phyloP scores from a whole-genome alignment of 192 early-diverging fungal genomes.

The Linnemannia elongata region DNA sequence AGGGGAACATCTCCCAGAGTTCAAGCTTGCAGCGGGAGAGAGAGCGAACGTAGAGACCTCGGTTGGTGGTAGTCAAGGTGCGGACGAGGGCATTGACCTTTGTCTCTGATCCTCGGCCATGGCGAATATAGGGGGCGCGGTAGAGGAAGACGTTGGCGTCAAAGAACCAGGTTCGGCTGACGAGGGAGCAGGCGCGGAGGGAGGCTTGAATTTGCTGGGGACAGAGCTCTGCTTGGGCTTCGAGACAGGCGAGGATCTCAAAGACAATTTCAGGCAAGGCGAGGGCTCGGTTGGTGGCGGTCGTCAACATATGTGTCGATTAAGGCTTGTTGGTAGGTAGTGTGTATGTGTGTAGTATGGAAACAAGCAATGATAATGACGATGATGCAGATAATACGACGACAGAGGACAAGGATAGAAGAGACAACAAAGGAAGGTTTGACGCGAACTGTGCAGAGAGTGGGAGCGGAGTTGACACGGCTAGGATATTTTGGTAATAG shows the following conservation, averaged over 20 bases:
- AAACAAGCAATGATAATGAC: not conserved
- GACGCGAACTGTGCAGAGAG: conserved; percentile 8
- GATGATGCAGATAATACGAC: not conserved
- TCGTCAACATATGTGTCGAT: conserved; percentile 26
- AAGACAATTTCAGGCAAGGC: conserved; percentile 54
- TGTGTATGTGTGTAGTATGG: not conserved
- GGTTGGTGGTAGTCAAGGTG: conserved; percentile 46
- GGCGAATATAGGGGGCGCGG: conserved; percentile 41
- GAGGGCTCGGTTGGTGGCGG: conserved; percentile 45
- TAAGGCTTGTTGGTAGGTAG: not conserved
- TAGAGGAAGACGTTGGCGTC: conserved; percentile 55
- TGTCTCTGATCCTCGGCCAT: conserved; percentile 43
- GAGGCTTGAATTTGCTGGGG: conserved; percentile 42
- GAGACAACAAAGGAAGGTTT: not conserved
- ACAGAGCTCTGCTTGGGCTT: conserved; percentile 44
- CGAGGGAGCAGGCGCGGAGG: conserved; percentile 53
- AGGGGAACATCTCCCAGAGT: conserved; percentile 52
- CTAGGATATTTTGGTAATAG: not conserved
- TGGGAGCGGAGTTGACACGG: conserved; percentile 4
- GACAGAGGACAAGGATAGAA: not conserved
- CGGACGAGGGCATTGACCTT: conserved; percentile 42
- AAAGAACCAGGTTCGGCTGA: conserved; percentile 55
- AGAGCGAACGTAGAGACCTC: conserved; percentile 45
- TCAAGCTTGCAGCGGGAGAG: conserved; percentile 56
- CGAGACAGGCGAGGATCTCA: conserved; percentile 52